phyloP scores from a whole-genome alignment of 805 yeast genomes.

The Ogataea nonfermentans region DNA sequence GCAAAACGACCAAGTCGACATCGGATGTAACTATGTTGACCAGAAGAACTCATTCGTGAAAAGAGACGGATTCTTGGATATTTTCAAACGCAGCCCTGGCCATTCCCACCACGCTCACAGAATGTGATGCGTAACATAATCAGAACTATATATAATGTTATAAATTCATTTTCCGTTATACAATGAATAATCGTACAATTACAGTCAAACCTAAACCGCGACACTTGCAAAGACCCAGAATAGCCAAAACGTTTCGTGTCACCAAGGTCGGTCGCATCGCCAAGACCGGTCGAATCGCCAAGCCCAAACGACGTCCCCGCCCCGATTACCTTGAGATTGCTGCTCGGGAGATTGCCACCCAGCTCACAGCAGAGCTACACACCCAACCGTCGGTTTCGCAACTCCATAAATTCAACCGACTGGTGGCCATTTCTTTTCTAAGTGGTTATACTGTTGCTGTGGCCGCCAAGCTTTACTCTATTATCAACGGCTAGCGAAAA shows the following conservation, averaged over 20 bases:
- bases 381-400: too few species aligned
- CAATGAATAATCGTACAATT: slow-evolving; percentile 1
- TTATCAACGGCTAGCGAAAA: background rate
- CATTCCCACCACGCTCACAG: slow-evolving; percentile 22
- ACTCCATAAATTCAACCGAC: slow-evolving; percentile 8
- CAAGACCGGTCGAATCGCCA: slow-evolving; percentile 1
- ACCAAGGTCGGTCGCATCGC: background rate
- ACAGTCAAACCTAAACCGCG: slow-evolving; percentile 2
- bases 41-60: slow-evolving; percentile 33
- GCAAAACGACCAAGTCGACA: slow-evolving; percentile 40
- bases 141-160: slow-evolving; percentile 3
- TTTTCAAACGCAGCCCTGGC: slow-evolving; percentile 24
- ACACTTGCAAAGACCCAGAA: background rate
- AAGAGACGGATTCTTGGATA: slow-evolving; percentile 25
- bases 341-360: too few species aligned
- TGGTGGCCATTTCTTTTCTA: slow-evolving; percentile 14
- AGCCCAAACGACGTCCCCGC: background rate
- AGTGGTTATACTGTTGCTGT: slow-evolving; percentile 19
- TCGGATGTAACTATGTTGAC: slow-evolving; percentile 47
- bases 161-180: background rate
- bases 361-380: too few species aligned
- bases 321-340: too few species aligned
- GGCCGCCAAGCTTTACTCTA: slow-evolving; percentile 13
- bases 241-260: background rate
- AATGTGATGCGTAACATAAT: slow-evolving; percentile 4